Percentiles rank a stretch among this genome's conserved stretches.
Conservation (phyloP, 306 rosid genomes). For the Malus domestica region DNA sequence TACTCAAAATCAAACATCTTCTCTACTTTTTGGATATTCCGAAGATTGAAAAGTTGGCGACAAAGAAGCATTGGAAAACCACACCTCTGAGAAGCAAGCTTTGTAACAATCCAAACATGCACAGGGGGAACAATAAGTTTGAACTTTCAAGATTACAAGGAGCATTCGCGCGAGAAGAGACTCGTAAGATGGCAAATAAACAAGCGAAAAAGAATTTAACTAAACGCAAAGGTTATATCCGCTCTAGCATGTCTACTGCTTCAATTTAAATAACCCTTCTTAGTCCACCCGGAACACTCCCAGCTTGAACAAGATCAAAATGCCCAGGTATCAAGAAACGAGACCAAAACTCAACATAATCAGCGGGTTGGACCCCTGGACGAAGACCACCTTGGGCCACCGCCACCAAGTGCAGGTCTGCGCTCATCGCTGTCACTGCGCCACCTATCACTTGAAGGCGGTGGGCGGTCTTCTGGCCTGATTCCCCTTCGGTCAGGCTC, state of each 20-base stretch:
- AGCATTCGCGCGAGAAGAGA: background rate
- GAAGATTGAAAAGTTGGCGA: background rate
- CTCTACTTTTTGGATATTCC: background rate
- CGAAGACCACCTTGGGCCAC: constrained; percentile 73
- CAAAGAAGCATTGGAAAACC: background rate
- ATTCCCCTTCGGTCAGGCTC: constrained; percentile 60
- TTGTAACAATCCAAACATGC: background rate
- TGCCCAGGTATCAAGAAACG: constrained; percentile 9
- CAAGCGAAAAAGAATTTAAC: background rate
- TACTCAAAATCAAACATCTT: too few species aligned
- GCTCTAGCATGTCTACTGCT: constrained; percentile 2
- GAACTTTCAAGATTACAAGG: background rate
- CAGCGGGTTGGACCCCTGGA: constrained; percentile 49
- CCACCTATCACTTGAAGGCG: constrained; percentile 55
- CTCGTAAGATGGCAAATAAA: constrained; percentile 1
- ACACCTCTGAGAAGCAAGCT: background rate
- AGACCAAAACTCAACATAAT: background rate
- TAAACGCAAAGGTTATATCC: background rate
- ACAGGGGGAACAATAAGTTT: background rate
- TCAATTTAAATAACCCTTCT: background rate
- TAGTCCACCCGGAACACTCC: constrained; percentile 1
- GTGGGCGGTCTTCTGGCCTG: constrained; percentile 18
- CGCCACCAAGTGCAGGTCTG: constrained; percentile 42
- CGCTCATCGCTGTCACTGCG: constrained; percentile 54
- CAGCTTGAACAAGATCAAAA: constrained; percentile 16